Evolutionary conservation across 192 early-diverging fungal species (phyloP).

Genomic region (Rhizophagus sp.): DNA sequence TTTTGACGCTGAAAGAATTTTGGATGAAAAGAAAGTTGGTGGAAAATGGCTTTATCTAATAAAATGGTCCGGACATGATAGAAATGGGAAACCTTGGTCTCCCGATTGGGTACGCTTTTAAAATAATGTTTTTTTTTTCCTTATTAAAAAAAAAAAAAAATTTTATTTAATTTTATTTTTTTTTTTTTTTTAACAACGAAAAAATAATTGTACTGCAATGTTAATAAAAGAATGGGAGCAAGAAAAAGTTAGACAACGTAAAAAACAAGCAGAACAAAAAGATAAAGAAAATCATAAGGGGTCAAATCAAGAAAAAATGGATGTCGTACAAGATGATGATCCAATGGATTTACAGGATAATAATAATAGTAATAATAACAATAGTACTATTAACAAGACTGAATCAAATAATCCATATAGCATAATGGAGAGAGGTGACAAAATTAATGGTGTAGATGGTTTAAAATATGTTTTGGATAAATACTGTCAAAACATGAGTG

Average conservation of each 20-base stretch:
- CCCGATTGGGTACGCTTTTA: not conserved
- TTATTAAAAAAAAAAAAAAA: not conserved
- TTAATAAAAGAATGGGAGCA: not conserved
- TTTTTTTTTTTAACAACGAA: not conserved
- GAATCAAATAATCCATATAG: no score
- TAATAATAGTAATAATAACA: not conserved
- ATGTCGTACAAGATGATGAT: not conserved
- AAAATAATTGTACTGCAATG: not conserved
- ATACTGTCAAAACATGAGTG: not conserved
- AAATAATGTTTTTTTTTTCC: not conserved
- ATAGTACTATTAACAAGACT: no score
- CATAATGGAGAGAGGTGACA: not conserved
- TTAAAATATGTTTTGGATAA: not conserved
- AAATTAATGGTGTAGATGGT: not conserved
- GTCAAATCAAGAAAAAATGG: not conserved
- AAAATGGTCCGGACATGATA: not conserved
- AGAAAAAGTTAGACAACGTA: not conserved
- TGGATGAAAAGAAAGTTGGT: not conserved
- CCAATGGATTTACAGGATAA: not conserved
- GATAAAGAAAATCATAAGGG: not conserved
- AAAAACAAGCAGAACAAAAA: not conserved
- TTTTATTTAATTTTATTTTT: no score
- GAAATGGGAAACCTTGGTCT: not conserved
- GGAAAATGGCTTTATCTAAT: not conserved
- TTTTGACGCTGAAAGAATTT: not conserved